Evolutionary conservation across 768 basidiomycete species (phyloP).

Genomic region (Pleurotus salmoneostramineus): DNA sequence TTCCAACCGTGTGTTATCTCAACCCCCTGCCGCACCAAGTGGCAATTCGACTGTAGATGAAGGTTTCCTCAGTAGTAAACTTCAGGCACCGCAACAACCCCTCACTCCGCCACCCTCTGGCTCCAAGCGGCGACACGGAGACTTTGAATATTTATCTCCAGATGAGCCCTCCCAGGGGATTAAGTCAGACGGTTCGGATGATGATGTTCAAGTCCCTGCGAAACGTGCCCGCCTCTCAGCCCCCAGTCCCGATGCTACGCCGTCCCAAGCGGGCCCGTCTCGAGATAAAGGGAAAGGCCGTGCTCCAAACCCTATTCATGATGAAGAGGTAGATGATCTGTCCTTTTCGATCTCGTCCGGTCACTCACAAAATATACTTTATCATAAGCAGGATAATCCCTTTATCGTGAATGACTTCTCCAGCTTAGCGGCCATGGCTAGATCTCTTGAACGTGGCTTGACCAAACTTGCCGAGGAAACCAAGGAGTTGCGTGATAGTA

Average conservation of each 20-base stretch:
- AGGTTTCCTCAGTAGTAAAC: not conserved
- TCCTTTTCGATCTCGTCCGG: not conserved
- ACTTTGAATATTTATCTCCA: too few relatives aligned
- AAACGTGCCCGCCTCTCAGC: too few relatives aligned
- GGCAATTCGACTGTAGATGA: not conserved
- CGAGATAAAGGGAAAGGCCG: too few relatives aligned
- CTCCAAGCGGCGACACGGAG: slow-evolving; percentile 3
- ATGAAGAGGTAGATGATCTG: not conserved
- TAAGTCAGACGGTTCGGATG: too few relatives aligned
- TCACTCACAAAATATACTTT: not conserved
- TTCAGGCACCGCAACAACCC: slow-evolving; percentile 8
- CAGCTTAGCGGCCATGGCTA: too few relatives aligned
- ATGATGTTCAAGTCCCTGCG: too few relatives aligned
- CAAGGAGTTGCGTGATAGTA: slow-evolving; percentile 29
- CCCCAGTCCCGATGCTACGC: too few relatives aligned
- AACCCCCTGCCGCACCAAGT: not conserved
- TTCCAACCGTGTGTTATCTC: too few relatives aligned
- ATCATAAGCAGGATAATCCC: slow-evolving; percentile 9
- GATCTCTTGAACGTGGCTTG: not conserved
- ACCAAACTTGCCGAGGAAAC: slow-evolving; percentile 36
- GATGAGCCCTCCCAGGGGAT: too few relatives aligned
- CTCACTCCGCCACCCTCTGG: not conserved
- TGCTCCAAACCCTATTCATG: too few relatives aligned
- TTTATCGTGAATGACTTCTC: too few relatives aligned
- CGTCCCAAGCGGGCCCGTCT: too few relatives aligned